A percentile compares a stretch with the other conserved stretches of the same genome.
phyloP scores from a whole-genome alignment of 2,329 filamentous ascomycete species.

The Dactylonectria macrodidyma region DNA sequence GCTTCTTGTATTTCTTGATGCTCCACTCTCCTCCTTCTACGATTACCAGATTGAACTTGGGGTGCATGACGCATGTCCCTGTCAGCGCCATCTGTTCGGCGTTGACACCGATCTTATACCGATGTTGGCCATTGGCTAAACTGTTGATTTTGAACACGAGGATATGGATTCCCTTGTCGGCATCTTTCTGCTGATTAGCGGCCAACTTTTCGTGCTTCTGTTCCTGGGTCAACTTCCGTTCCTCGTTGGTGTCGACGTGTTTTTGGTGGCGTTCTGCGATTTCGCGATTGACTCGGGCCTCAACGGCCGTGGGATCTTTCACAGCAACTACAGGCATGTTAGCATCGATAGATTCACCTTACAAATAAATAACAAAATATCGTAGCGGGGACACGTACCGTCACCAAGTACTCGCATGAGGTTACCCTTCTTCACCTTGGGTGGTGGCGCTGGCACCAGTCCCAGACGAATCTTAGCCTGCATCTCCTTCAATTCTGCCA shows the following conservation, averaged over 20 bases:
- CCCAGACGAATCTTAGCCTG: constrained; percentile 96
- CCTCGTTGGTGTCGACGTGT: constrained; percentile 85
- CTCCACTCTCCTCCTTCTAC: constrained; percentile 92
- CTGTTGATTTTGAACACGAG: constrained; percentile 91
- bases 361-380: not conserved
- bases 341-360: constrained; percentile 25
- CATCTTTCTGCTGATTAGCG: constrained; percentile 88
- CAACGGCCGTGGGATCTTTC: constrained; percentile 96
- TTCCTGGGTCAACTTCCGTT: constrained; percentile 90
- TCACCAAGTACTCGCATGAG: constrained; percentile 97
- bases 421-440: constrained; percentile 97
- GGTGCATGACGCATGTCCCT: constrained; percentile 92
- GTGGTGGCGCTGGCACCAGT: constrained; percentile 88
- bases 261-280: constrained; percentile 88
- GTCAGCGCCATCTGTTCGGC: constrained; percentile 91
- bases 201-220: constrained; percentile 87
- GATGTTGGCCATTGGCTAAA: constrained; percentile 92
- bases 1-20: constrained; percentile 88
- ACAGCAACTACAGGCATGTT: constrained; percentile 68
- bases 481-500: constrained; percentile 94
- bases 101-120: constrained; percentile 93
- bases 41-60: constrained; percentile 88
- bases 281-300: constrained; percentile 92
- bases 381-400: constrained; percentile 59
- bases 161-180: constrained; percentile 86